Percentiles rank a stretch among this genome's conserved stretches.
phyloP scores from a whole-genome alignment of 2,329 filamentous ascomycete genomes.

The Alternaria metachromatica region DNA sequence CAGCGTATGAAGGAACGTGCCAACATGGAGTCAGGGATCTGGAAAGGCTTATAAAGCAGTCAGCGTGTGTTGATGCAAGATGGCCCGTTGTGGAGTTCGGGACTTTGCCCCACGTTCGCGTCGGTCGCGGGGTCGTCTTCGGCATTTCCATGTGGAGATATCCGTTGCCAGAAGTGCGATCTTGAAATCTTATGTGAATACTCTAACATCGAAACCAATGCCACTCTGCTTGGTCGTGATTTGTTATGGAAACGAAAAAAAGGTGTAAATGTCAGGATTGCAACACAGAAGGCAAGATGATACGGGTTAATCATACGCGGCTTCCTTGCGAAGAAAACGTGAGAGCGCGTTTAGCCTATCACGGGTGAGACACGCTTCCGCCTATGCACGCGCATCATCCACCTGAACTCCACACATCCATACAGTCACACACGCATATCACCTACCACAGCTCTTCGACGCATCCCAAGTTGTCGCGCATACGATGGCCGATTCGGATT shows the following conservation, averaged over 20 bases:
- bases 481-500: constrained; percentile 76
- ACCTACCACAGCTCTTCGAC: background rate
- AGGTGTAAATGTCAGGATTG: background rate
- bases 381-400: background rate
- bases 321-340: constrained; percentile 23
- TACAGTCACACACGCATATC: background rate
- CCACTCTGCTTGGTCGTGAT: background rate
- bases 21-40: constrained; percentile 5
- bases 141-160: constrained; percentile 10
- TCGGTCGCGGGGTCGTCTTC: constrained; percentile 15
- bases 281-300: background rate
- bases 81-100: background rate
- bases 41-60: background rate
- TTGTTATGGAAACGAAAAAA: background rate
- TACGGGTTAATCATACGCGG: background rate
- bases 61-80: background rate
- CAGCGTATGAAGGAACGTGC: constrained; percentile 4
- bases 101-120: constrained; percentile 9
- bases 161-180: background rate
- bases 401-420: background rate
- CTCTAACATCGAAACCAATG: background rate
- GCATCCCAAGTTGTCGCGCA: background rate
- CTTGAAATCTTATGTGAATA: background rate
- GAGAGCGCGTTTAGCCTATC: constrained; percentile 25
- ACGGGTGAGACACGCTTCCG: constrained; percentile 24